These are phyloP conservation scores for Orobanche coerulescens DNA, from an alignment of 257 asterid species.

Conservation along the genomic window DNA sequence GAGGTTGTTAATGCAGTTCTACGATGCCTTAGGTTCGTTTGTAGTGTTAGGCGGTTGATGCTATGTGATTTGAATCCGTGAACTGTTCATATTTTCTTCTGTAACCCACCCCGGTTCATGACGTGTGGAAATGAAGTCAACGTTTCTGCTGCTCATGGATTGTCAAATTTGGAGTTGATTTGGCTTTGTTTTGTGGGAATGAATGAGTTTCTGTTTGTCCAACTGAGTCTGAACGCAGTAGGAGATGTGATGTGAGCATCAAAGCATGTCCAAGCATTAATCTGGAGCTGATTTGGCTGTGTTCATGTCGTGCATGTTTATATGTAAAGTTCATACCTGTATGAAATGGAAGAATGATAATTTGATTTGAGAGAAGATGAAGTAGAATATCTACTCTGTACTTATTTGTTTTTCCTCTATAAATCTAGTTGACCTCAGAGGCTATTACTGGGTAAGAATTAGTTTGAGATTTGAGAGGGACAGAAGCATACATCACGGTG, in stretches of 20 bases:
- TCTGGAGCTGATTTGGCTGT: neutral
- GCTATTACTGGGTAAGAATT: neutral
- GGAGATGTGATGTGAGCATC: conserved; percentile 5
- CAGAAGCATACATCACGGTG: conserved; percentile 2
- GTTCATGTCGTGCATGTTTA: neutral
- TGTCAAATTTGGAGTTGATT: conserved; percentile 14
- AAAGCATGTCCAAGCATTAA: too few relatives aligned
- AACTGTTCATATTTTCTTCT: neutral
- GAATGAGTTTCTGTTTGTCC: neutral
- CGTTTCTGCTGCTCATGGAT: conserved; percentile 15
- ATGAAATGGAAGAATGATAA: neutral
- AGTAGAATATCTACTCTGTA: neutral
- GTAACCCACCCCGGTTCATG: neutral
- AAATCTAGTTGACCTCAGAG: neutral
- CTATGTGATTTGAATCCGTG: conserved; percentile 20
- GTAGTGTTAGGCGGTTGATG: conserved; percentile 1
- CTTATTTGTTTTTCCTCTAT: neutral
- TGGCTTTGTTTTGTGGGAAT: neutral
- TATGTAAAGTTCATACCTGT: neutral
- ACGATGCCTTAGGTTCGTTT: neutral
- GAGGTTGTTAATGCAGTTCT: neutral
- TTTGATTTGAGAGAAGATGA: conserved; percentile 4
- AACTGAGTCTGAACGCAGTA: conserved; percentile 13
- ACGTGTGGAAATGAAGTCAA: conserved; percentile 8
- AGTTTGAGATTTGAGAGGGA: conserved; percentile 9